These are phyloP conservation scores for Leccinum boreale DNA, from an alignment of 768 basidiomycete genomes.

Conservation along the genomic window DNA sequence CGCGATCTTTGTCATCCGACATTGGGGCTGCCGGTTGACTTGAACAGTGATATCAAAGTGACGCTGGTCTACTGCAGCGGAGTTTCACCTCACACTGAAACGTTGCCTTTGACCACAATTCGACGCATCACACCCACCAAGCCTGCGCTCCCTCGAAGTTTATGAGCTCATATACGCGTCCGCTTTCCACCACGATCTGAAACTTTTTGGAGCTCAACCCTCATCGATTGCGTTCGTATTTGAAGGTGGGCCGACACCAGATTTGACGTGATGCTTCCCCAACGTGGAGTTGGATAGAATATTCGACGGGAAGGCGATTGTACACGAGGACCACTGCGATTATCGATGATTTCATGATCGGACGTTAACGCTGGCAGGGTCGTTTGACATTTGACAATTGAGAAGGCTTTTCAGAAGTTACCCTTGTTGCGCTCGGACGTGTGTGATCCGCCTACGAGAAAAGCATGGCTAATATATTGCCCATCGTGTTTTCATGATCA, in stretches of 20 bases:
- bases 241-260: background rate
- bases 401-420: too few relatives aligned
- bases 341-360: background rate
- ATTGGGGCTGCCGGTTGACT: background rate
- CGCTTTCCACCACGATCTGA: background rate
- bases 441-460: too few relatives aligned
- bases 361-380: background rate
- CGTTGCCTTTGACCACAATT: background rate
- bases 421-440: too few relatives aligned
- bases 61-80: background rate
- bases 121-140: too few relatives aligned
- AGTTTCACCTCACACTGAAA: background rate
- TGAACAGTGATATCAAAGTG: background rate
- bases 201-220: background rate
- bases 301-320: background rate
- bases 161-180: background rate
- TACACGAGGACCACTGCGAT: background rate
- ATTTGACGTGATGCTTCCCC: background rate
- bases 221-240: background rate
- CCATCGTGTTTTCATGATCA: too few relatives aligned
- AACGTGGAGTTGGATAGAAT: background rate
- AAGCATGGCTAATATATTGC: too few relatives aligned
- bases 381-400: background rate
- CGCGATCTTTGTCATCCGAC: conserved; percentile 15
- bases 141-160: too few relatives aligned